Base-by-base conservation (phyloP, 352 stramenopile species). In the Phytopythium boreale region DNA sequence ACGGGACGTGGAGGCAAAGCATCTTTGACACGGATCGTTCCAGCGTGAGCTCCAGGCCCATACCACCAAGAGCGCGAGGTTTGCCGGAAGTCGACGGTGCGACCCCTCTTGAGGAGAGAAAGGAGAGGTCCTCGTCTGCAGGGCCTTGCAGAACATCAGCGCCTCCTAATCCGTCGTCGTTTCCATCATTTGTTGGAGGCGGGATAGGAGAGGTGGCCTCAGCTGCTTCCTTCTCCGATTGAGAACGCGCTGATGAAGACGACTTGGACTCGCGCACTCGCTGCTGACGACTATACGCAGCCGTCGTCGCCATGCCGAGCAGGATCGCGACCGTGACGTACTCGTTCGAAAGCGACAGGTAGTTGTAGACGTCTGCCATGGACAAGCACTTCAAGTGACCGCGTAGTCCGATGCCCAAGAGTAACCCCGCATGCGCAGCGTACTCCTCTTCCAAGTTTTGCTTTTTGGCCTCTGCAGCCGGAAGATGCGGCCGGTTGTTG, bases 301-400 rank as follows among this genome's bases (percentile, higher is more conserved):
- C 97, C 24, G 97, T 98, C 26, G 93, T 94, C 37, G 97, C 93
- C 91, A 99, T 97, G 12, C 97, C 97, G 3, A 99, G 84, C 56
- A 99, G 86, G 46, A 99, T 89, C 9, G 94, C 96, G 26, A 99
- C 92, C 7, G 96, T 99, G 17, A 98, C 97, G 53, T 96, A 97
- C 49, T 99, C 96, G 62, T 97, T 97, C 43, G 95, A 97, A 36
- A 98, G 79, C 15, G 94, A 98, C 22, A 99, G 69, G 74, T 99
- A 99, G 59, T 99, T 98, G 82, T 98, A 99, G n/a, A 99, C 93
- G 75, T 99, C 97, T 19, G 95, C 97, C 88, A 98, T 98, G 11
- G 95, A 97, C 22, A 99, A 77, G 55, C 89, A 90, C 59, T 92
- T 92, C 14, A 99, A 77, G 75, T 99, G 96, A 4, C 97, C 95